Percentiles rank a stretch among this genome's conserved stretches.
Conservation (phyloP, 345 rosid genomes). For the Eucalyptus pumila region DNA sequence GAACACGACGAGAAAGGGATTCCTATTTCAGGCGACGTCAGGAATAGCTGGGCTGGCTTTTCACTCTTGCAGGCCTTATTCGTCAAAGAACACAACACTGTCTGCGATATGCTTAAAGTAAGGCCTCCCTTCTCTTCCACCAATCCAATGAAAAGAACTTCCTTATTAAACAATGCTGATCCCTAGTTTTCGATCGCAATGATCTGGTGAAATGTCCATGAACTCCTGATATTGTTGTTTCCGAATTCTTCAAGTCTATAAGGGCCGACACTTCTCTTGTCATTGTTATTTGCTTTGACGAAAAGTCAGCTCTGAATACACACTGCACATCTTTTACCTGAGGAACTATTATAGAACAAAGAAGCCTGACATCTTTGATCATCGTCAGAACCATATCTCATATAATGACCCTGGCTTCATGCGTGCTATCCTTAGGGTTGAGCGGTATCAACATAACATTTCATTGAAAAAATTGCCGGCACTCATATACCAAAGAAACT, state of each 20-base stretch:
- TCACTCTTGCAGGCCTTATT: conserved; percentile 63
- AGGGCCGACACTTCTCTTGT: background rate
- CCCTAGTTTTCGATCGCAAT: background rate
- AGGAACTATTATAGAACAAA: background rate
- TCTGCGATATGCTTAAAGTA: conserved; percentile 62
- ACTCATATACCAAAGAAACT: background rate
- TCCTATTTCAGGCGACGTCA: conserved; percentile 64
- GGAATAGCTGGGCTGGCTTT: conserved; percentile 81
- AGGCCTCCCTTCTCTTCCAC: background rate
- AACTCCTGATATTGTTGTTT: background rate
- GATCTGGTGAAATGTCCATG: background rate
- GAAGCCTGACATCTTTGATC: background rate
- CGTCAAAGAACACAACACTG: conserved; percentile 53
- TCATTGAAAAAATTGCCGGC: background rate
- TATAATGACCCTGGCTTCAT: background rate
- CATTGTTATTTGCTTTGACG: background rate
- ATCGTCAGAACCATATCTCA: background rate
- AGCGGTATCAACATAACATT: background rate
- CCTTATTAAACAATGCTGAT: background rate
- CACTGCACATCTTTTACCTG: background rate
- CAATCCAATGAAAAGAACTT: background rate
- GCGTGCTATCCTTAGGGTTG: background rate
- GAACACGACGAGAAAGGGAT: conserved; percentile 45
- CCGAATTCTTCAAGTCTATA: background rate
- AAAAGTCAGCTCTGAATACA: background rate